These are phyloP conservation scores for Kappamyces sp. DNA, from an alignment of 192 early-diverging fungal species.

Conservation along the genomic window DNA sequence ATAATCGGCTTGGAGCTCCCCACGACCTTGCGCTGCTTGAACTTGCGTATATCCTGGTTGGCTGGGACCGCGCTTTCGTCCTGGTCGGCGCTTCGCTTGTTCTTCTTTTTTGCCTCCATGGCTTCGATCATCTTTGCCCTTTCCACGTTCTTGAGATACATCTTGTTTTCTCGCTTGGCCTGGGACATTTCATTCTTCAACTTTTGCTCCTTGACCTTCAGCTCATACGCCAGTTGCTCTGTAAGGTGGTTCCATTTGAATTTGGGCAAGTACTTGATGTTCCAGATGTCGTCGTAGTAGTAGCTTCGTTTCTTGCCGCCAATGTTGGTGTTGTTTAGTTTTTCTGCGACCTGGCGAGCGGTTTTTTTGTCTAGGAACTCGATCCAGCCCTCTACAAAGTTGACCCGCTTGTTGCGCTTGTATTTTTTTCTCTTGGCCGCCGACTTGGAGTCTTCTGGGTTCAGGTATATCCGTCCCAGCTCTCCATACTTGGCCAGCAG, in stretches of 20 bases:
- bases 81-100: constrained; percentile 39
- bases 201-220: constrained; percentile 69
- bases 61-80: constrained; percentile 14
- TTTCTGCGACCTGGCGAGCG: constrained; percentile 68
- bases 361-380: constrained; percentile 90
- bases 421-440: constrained; percentile 80
- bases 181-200: constrained; percentile 77
- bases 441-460: constrained; percentile 75
- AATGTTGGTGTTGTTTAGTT: constrained; percentile 78
- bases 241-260: constrained; percentile 97
- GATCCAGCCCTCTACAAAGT: constrained; percentile 95
- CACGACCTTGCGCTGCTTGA: constrained; percentile 67
- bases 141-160: constrained; percentile 81
- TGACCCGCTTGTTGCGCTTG: constrained; percentile 72
- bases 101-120: constrained; percentile 65
- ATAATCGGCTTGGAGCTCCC: too few relatives aligned
- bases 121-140: constrained; percentile 78
- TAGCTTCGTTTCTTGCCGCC: constrained; percentile 78
- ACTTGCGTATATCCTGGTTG: constrained; percentile 20
- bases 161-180: constrained; percentile 80
- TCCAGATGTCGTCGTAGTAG: constrained; percentile 96
- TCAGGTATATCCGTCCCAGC: constrained; percentile 79
- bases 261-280: constrained; percentile 87
- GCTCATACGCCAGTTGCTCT: constrained; percentile 78
- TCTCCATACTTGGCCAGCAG: constrained; percentile 68